Base-by-base conservation (phyloP, 2,329 filamentous ascomycete species). In the Epichloe sp. region DNA sequence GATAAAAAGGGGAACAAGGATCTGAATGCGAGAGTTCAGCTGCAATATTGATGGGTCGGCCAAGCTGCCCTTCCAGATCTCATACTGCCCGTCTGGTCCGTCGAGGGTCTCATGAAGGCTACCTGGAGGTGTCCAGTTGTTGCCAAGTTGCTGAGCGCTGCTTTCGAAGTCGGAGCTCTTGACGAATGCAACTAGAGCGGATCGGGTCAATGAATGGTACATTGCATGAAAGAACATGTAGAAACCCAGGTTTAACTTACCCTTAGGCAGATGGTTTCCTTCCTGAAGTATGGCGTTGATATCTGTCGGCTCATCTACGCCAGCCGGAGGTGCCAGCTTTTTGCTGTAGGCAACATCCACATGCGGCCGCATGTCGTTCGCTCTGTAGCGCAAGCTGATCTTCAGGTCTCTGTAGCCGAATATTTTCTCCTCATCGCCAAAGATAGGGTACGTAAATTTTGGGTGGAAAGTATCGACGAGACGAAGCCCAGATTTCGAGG, bases 381-480 rank as follows among this genome's bases (percentile, higher is more conserved):
- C 76, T 62, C 80, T 72, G 59, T 74, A 83, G 55, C 80, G 80
- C 51, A 97, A 71, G 55, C 80, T 79, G 62, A 97, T 83, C 56
- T 81, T 80, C 51, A 95, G 76, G 50, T 82, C 81, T 64, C 88
- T 83, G 73, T 96, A 95, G 38, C 91, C 91, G 60, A 95, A 90
- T 56, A 97, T 91, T 34, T 77, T 79, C 67, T 98, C 89, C 8
- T 93, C 84, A n/a, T 97, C 85, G 61, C 88, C 88, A 59, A 97
- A 96, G 56, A 98, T 85, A 1, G 88, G 74, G 67, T 97, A 95
- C 17, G 91, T 96, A 65, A 90, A 94, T 62, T 80, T 79, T 0
- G 93, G 94, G 54, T 87, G 77, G 67, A 98, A 97, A 31, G 79
- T 77, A 26, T 78, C 76, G 58, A 84, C 70, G 35, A 76, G 78